phyloP scores from a whole-genome alignment of 108 stramenopile species.

The Nitzschia palea region DNA sequence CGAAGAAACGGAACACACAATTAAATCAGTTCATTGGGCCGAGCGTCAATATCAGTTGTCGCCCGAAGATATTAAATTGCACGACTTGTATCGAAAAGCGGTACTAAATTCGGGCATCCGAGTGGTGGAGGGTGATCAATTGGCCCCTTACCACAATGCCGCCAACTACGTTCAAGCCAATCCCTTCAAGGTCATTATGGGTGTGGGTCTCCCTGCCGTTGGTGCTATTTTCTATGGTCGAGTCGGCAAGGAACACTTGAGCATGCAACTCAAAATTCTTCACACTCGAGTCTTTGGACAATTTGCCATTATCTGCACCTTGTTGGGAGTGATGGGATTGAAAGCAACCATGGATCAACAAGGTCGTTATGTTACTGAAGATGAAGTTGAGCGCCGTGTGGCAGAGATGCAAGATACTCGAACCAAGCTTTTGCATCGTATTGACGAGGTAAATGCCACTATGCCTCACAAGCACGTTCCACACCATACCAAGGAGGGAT shows the following conservation, averaged over 20 bases:
- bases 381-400: slow-evolving; percentile 61
- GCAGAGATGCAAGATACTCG: slow-evolving; percentile 68
- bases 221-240: slow-evolving; percentile 71
- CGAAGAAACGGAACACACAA: slow-evolving; percentile 57
- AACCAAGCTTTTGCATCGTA: slow-evolving; percentile 36
- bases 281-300: slow-evolving; percentile 90
- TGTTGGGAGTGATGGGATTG: slow-evolving; percentile 77
- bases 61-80: slow-evolving; percentile 25
- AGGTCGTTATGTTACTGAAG: slow-evolving; percentile 74
- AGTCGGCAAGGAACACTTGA: slow-evolving; percentile 65
- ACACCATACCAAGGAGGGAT: too few relatives aligned
- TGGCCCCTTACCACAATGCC: slow-evolving; percentile 53
- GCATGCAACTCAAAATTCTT: slow-evolving; percentile 64
- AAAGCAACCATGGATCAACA: slow-evolving; percentile 81
- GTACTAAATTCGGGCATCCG: slow-evolving; percentile 65
- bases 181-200: slow-evolving; percentile 74
- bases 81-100: slow-evolving; percentile 50
- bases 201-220: slow-evolving; percentile 66
- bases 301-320: slow-evolving; percentile 70
- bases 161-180: slow-evolving; percentile 80
- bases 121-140: slow-evolving; percentile 59
- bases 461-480: slow-evolving; percentile 7
- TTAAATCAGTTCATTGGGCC: slow-evolving; percentile 71
- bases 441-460: slow-evolving; percentile 3
- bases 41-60: slow-evolving; percentile 44